Base-by-base conservation (phyloP, 441 rosid species). In the Arabidopsis lyrata region DNA sequence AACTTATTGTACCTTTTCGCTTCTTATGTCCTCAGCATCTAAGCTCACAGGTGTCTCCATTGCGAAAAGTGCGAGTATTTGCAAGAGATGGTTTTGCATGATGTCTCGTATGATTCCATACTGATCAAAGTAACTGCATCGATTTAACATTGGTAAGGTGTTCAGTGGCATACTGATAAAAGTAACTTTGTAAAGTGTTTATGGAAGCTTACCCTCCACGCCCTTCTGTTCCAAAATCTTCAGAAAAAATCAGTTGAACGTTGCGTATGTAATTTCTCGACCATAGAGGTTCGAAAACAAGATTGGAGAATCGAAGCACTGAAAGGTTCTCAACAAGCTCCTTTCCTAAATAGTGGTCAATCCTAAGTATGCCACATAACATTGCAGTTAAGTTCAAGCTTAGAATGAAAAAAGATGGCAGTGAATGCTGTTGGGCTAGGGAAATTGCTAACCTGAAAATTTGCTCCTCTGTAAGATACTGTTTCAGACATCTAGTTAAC, bases 1-100 rank as follows among this genome's bases (percentile, higher is more conserved):
- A 57, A 1, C 5, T 16, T n/a, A 13, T 16, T 11, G 39, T 80
- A 91, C 98, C 95, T 95, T 95, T 70, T 95, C 99, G 72, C 90
- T 95, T 80, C 99, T 82, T 60, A 89, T 78, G 81, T 95, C 97
- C 83, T 95, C 99, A 20, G 93, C 99, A 60, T 89, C 97, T 77
- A 95, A 87, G 87, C 97, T 95, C 67, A 95, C 94, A 9, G 97
- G 99, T 4, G 97, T 86, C 83, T 92, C 99, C 99, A 92, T 95
- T 20, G 99, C 97, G 45, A 95, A 95, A 16, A 95, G 83, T 18
- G 97, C 87, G 41, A 95, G 76, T 68, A 92, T 92, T 86, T 95
- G 99, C 78, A 95, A 77, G 55, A 95, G 91, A 86, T 95, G 99
- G 63, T 92, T 92, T 72, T 95, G 99, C 97, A 90, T 90, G 77